Evolutionary conservation across 2,329 filamentous ascomycete genomes (phyloP), one percentile per base, ranked within the genome.

Genomic region (Zymoseptoria crescenta): DNA sequence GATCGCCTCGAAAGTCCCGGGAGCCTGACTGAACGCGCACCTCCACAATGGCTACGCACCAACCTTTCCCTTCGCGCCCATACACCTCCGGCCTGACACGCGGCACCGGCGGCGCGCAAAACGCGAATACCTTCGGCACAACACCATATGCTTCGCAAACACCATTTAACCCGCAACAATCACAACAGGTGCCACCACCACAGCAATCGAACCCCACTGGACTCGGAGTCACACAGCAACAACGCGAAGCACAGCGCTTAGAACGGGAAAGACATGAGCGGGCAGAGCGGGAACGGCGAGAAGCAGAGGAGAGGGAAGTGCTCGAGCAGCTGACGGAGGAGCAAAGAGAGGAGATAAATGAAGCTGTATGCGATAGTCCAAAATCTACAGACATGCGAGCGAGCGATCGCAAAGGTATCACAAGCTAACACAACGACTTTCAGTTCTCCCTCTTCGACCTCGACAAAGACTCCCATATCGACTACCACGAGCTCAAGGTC

Each of bases 401-500:
- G 24, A 49, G 24, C n/a, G 52, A 49, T 35, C 50, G n/a, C 28
- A 50, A 16, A 48, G 49, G 20, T 21, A 1, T 51, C 35, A 30
- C 27, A 28, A 19, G 9, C 19, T 41, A 49, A 45, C 45, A 54
- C 69, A 71, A 27, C 56, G 59, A 41, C 59, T 21, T 19, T 24
- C 58, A 96, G 88, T 97, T 97, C 76, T 87, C 87, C 62, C 86
- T 97, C 65, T 97, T 99, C 81, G 94, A 97, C 74, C 88, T 96
- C 70, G 93, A 97, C 80, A 93, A 95, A 74, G 92, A 97, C 77
- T 84, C 87, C 52, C 86, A 89, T 75, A 90, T 99, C 72, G 93
- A 97, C 79, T 97, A 96, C 80, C 94, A 97, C 78, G 94, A 99
- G 77, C 89, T 97, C 73, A 93, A 94, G 75, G 94, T 97, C 77